phyloP scores from a whole-genome alignment of 1,139 yeast genomes.

The Blastobotrys proliferans region DNA sequence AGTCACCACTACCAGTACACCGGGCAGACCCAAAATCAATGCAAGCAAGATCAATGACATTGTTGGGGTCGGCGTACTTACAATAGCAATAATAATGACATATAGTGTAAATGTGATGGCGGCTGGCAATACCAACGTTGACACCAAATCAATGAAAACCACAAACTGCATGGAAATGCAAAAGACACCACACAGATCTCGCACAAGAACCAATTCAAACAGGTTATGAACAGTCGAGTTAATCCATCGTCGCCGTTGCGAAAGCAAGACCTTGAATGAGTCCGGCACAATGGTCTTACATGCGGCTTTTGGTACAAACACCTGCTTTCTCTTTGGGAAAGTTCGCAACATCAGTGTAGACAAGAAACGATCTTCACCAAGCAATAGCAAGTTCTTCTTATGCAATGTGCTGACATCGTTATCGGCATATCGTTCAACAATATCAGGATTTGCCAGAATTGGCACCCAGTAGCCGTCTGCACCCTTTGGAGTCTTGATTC shows the following conservation, averaged over 20 bases:
- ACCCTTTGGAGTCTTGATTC: slow-evolving; percentile 50
- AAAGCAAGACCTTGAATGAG: slow-evolving; percentile 31
- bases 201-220: slow-evolving; percentile 33
- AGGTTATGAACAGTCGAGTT: slow-evolving; percentile 37
- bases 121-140: slow-evolving; percentile 69
- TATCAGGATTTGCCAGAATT: slow-evolving; percentile 34
- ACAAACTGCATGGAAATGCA: slow-evolving; percentile 38
- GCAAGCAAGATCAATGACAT: slow-evolving; percentile 72
- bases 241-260: slow-evolving; percentile 40
- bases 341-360: slow-evolving; percentile 35
- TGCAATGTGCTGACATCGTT: slow-evolving; percentile 35
- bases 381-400: slow-evolving; percentile 33
- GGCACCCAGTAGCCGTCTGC: slow-evolving; percentile 72
- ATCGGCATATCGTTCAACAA: slow-evolving; percentile 34
- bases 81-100: slow-evolving; percentile 65
- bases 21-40: slow-evolving; percentile 85
- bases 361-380: slow-evolving; percentile 37
- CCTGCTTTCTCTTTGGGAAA: slow-evolving; percentile 35
- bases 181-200: slow-evolving; percentile 37
- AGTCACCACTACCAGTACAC: slow-evolving; percentile 78
- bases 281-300: slow-evolving; percentile 35
- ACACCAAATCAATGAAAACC: slow-evolving; percentile 34
- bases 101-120: slow-evolving; percentile 80
- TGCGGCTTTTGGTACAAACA: slow-evolving; percentile 35
- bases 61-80: slow-evolving; percentile 72